Percentiles rank a stretch among this genome's conserved stretches.
phyloP scores from a whole-genome alignment of 495 filamentous ascomycete genomes.

The Neurospora cerealis region DNA sequence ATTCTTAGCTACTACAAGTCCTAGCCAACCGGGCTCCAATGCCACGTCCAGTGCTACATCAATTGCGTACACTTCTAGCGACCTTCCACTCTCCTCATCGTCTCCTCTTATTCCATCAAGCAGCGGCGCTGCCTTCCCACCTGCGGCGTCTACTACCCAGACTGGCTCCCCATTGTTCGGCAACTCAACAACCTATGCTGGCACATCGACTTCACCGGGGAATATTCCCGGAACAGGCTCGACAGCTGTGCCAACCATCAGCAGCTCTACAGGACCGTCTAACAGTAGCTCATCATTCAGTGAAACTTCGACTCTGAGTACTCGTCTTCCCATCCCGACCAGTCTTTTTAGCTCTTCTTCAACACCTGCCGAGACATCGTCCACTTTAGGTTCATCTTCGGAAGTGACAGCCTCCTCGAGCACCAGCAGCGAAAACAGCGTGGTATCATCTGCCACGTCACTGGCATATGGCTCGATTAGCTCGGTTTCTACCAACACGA shows the following conservation, averaged over 20 bases:
- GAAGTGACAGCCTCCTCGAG: not conserved
- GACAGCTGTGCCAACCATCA: not conserved
- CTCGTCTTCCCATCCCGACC: not conserved
- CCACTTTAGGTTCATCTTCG: not conserved
- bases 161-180: not conserved
- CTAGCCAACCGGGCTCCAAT: not conserved
- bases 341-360: not conserved
- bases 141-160: not conserved
- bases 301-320: not conserved
- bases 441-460: not conserved
- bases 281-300: not conserved
- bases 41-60: not conserved
- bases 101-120: not conserved
- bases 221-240: not conserved
- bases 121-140: not conserved
- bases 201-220: not conserved
- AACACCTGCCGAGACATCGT: not conserved
- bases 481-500: not conserved
- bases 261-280: not conserved
- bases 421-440: not conserved
- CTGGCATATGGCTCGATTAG: not conserved
- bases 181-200: not conserved
- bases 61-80: not conserved
- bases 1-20: not conserved
- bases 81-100: not conserved